Evolutionary conservation across 1,139 yeast species (phyloP), one percentile per base, ranked within the genome.

Genomic region (Spathaspora jeffriesii): DNA sequence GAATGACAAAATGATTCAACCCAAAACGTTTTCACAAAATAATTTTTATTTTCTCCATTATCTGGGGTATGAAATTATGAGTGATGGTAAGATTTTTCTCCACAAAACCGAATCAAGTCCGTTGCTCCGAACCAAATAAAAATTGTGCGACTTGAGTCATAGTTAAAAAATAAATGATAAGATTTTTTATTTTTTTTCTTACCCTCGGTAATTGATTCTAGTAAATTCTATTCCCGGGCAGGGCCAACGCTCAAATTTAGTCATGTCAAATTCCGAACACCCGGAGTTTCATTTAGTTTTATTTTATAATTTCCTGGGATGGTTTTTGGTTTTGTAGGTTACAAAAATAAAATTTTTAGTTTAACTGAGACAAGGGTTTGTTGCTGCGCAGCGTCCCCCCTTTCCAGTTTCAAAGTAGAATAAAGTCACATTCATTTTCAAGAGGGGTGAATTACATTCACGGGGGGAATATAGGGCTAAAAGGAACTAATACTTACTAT

Each of bases 41-140:
- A 27, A 27, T 3, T 25, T 41, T 31, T 21, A 28, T 41, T 21
- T 14, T 41, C n/a, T 34, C n/a, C 27, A 13, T 37, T n/a, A 37
- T 14, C 40, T 37, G 40, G 40, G 40, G 40, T 37, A 15, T 20
- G 47, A 32, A 17, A 32, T 9, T 5, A 10, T n/a, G 21, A 4
- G 20, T 17, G 21, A 32, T 15, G 13, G n/a, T 23, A n/a, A 27
- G 20, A 25, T 34, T 42, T 23, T 42, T 42, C 36, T 38, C 44
- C 44, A 42, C 34, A 42, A 14, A 23, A 18, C 44, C 44, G 44
- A 42, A 28, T 14, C 20, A 21, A 23, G 25, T 23, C 47, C 47
- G 47, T 25, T 40, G 25, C 47, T 44, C 47, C 47, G 47, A 32
- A 31, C 32, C 10, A 15, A 21, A 25, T n/a, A 37, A 37, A 21